phyloP scores from a whole-genome alignment of 441 rosid genomes.

The Euphorbia celastroides region DNA sequence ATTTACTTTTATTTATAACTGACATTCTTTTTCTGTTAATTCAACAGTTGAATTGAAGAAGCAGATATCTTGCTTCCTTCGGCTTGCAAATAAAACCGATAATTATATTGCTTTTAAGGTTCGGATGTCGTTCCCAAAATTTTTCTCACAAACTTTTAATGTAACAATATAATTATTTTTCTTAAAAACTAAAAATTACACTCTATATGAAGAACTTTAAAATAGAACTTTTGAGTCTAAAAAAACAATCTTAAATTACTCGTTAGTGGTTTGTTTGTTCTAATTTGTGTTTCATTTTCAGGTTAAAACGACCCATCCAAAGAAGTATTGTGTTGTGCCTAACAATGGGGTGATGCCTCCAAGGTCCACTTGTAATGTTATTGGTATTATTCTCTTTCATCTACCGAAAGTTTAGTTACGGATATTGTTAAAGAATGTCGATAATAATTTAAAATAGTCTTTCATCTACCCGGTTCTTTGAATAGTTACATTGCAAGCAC shows the following conservation, averaged over 20 bases:
- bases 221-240: too few species aligned
- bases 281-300: constrained; percentile 16
- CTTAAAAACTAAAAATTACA: too few species aligned
- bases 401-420: neutral
- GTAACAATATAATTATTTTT: neutral
- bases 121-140: neutral
- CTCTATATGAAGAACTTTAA: too few species aligned
- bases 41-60: constrained; percentile 66
- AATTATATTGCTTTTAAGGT: constrained; percentile 77
- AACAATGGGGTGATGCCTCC: constrained; percentile 73
- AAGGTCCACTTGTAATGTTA: constrained; percentile 57
- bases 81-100: constrained; percentile 56
- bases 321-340: constrained; percentile 81
- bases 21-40: neutral
- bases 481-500: constrained; percentile 90
- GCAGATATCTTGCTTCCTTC: constrained; percentile 77
- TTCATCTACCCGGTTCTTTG: too few species aligned
- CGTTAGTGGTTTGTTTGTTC: neutral
- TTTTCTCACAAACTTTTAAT: neutral
- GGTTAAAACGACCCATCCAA: constrained; percentile 85
- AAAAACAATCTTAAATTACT: too few species aligned
- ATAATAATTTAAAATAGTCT: too few species aligned
- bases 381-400: constrained; percentile 33
- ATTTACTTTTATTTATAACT: neutral
- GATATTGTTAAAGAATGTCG: too few species aligned